Evolutionary conservation across 495 filamentous ascomycete species (phyloP).

Genomic region (Trichocladium uniseriatum): DNA sequence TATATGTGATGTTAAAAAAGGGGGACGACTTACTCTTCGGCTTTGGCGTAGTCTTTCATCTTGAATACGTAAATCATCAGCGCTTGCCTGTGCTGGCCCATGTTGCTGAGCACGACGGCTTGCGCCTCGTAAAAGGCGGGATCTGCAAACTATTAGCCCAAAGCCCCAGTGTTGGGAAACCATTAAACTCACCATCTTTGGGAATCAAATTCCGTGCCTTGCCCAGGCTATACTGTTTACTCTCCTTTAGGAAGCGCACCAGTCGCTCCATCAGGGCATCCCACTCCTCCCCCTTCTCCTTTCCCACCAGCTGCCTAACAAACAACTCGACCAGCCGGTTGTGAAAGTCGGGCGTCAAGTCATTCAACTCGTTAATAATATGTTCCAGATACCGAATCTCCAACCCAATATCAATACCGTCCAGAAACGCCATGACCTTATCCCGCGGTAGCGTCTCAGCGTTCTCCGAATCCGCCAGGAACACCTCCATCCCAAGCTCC

Average conservation of each 20-base stretch:
- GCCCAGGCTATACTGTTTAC: conserved; percentile 68
- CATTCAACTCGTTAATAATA: conserved; percentile 77
- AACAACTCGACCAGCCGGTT: conserved; percentile 72
- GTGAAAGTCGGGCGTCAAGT: conserved; percentile 77
- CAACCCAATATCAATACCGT: conserved; percentile 55
- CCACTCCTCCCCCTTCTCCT: conserved; percentile 41
- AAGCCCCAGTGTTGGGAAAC: neutral
- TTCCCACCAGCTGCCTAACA: conserved; percentile 51
- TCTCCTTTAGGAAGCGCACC: conserved; percentile 64
- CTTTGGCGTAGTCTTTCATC: conserved; percentile 74
- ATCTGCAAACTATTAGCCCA: conserved; percentile 39
- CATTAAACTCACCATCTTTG: conserved; percentile 54
- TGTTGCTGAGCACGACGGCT: conserved; percentile 86
- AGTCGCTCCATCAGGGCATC: conserved; percentile 53
- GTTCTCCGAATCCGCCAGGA: conserved; percentile 88
- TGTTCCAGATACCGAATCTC: conserved; percentile 85
- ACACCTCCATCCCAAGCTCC: conserved; percentile 85
- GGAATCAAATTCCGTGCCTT: conserved; percentile 68
- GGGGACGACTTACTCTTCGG: conserved; percentile 64
- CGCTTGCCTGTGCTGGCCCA: conserved; percentile 91
- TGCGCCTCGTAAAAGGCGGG: conserved; percentile 81
- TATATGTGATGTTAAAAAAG: neutral
- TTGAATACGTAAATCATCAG: conserved; percentile 96
- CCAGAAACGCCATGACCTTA: conserved; percentile 63
- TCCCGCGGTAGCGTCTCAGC: conserved; percentile 79